Base-by-base conservation (phyloP, 192 early-diverging fungal species). In the Backusella mclennaniae region DNA sequence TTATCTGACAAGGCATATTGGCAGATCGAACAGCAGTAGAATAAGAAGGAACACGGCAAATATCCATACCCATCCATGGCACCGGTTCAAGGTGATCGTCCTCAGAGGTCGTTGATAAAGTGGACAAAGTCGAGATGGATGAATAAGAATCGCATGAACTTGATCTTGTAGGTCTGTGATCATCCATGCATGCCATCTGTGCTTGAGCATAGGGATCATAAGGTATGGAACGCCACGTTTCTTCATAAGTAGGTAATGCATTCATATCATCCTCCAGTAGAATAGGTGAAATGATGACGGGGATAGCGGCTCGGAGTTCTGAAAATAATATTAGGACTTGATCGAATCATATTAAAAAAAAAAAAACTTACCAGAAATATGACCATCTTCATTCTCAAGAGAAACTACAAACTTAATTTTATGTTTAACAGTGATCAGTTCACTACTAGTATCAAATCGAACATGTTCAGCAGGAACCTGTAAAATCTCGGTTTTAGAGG, bases 301-400 rank as follows among this genome's bases (percentile, higher is more conserved):
- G 80, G 1, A 84, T 66, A 0, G 67, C 38, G 11, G 77, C 80
- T 71, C 74, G 72, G 42, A 84, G 70, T 59, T 84, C 83, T 79
- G 59, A 42, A 26, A 42, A 71, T 6, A 71, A 42, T 3, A 26
- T 26, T 31, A 23, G 2, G 7, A 23, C n/a, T 36, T 69, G 2
- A 41, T 14, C 21, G 8, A 35, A 70, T 14, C 11, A n/a, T 71
- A 36, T 26, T 46, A 26, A 53, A 11, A 26, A 8, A 26, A 39
- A 53, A n/a, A 15, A 26, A 49, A 7, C 1, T 73, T 70, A 82
- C 80, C 80, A 7, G 82, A 83, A 49, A 80, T 75, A 69, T 83
- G 82, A 14, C 82, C 82, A 72, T 82, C 82, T 21, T 56, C 15
- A 69, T 82, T 81, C 6, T 73, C 14, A 12, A 85, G 72, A 2